phyloP scores from a whole-genome alignment of 2,329 filamentous ascomycete genomes.

The Paraphoma chrysanthemicola region DNA sequence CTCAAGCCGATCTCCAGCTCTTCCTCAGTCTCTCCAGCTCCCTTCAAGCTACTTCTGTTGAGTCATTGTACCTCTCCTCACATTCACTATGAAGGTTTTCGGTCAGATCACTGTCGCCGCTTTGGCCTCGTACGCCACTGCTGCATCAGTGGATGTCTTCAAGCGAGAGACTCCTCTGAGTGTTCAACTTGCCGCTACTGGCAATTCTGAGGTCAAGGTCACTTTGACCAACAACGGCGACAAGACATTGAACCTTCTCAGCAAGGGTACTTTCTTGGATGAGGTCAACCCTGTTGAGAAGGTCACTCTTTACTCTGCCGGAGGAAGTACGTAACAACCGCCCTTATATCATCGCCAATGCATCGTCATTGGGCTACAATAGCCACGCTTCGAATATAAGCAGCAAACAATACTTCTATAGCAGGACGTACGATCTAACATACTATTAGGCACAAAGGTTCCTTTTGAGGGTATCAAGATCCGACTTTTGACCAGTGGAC shows the following conservation, averaged over 20 bases:
- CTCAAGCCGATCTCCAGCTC: conserved; percentile 21
- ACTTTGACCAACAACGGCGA: conserved; percentile 62
- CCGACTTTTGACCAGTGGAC: conserved; percentile 53
- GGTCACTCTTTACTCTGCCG: conserved; percentile 57
- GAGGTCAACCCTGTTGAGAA: conserved; percentile 59
- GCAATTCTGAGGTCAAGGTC: conserved; percentile 63
- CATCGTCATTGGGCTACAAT: no score
- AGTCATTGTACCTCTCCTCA: conserved; percentile 6
- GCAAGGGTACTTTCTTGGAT: conserved; percentile 62
- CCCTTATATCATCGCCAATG: no score
- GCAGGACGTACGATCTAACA: neutral
- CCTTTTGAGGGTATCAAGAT: conserved; percentile 63
- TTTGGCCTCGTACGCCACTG: conserved; percentile 34
- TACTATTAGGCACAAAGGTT: conserved; percentile 49
- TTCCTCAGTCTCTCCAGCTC: conserved; percentile 10
- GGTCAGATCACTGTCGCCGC: conserved; percentile 34
- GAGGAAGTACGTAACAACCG: conserved; percentile 44
- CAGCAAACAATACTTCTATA: neutral
- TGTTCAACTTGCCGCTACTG: conserved; percentile 55
- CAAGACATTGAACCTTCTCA: conserved; percentile 59
- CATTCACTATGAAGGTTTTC: conserved; percentile 36
- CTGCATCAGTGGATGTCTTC: conserved; percentile 34
- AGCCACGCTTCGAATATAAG: no score
- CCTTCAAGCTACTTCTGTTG: conserved; percentile 8
- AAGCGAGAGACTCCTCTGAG: conserved; percentile 44